Evolutionary conservation across 2,329 filamentous ascomycete species (phyloP), one percentile per base, ranked within the genome.

Genomic region (Helminthosporium solani): DNA sequence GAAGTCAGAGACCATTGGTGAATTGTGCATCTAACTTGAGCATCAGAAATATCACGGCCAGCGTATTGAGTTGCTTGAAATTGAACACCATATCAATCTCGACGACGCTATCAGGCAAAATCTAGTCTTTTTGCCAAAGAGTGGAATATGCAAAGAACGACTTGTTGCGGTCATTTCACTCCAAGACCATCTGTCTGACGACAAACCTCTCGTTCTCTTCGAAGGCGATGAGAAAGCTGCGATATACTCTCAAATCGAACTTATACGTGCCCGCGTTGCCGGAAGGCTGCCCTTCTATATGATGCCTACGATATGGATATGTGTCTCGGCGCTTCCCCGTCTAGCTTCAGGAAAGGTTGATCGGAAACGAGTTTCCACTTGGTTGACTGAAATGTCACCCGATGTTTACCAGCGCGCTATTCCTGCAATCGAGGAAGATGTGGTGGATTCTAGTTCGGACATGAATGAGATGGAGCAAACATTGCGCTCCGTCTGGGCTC

Each of bases 81-180:
- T 64, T 34, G 60, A 64, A 27, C 52, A 61, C 39, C 56, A 62
- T 27, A 38, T 62, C 20, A 58, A 57, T 30, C 28, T 52, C 7
- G 51, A 58, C 15, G 15, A 46, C 11, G 40, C 42, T 4, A 48
- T 56, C 25, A 48, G 51, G 34, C 54, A 60, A 27, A 54, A 49
- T 30, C 34, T 73, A 40, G 71, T 74, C 2, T 60, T 72, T n/a
- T 50, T 74, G 34, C 67, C 70, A 6, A 70, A 71, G 45, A 58
- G 52, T n/a, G 71, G 71, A 11, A 64, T 53, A 3, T 58, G 64
- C 21, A 64, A 72, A 42, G 60, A 73, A 41, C 67, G 67, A 5
- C 64, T 75, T 12, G 68, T 74, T 5, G 65, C 73, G 9, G 68
- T 78, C 1, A 52, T 74, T 48, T 69, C 70, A 14, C 50, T 72